Evolutionary conservation across 306 rosid species (phyloP).

Genomic region (Dryas drummondii): DNA sequence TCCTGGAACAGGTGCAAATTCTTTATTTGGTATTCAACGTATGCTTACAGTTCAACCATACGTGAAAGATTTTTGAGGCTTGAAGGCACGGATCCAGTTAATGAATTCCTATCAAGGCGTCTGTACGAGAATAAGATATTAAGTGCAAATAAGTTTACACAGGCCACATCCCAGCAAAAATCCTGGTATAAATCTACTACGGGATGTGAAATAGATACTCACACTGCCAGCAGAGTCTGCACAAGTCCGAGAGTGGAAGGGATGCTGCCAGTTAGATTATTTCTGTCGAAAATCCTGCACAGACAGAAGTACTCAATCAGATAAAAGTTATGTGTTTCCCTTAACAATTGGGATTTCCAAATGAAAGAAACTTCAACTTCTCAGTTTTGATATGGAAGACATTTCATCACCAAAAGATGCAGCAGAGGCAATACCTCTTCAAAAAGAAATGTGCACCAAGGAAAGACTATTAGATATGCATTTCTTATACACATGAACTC

Average conservation of each 20-base stretch:
- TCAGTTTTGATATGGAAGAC: neutral
- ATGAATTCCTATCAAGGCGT: conserved; percentile 47
- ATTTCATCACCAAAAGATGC: neutral
- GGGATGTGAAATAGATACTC: conserved; percentile 44
- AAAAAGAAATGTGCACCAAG: neutral
- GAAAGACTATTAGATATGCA: neutral
- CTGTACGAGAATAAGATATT: conserved; percentile 36
- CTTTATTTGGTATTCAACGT: neutral
- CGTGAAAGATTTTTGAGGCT: conserved; percentile 46
- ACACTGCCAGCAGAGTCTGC: conserved; percentile 50
- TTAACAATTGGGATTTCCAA: neutral
- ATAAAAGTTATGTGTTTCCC: neutral
- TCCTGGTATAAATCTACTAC: conserved; percentile 9
- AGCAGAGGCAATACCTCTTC: neutral
- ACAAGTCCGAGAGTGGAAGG: conserved; percentile 62
- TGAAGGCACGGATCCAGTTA: conserved; percentile 47
- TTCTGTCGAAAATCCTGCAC: conserved; percentile 62
- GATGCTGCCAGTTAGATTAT: conserved; percentile 48
- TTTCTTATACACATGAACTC: neutral
- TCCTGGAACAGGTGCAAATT: neutral
- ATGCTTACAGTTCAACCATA: conserved; percentile 47
- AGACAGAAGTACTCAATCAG: neutral
- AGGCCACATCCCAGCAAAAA: neutral
- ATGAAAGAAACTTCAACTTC: neutral
- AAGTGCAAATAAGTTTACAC: neutral